These are phyloP conservation scores for Secale cereale DNA, from an alignment of 176 grass and related monocot species.

Conservation along the genomic window DNA sequence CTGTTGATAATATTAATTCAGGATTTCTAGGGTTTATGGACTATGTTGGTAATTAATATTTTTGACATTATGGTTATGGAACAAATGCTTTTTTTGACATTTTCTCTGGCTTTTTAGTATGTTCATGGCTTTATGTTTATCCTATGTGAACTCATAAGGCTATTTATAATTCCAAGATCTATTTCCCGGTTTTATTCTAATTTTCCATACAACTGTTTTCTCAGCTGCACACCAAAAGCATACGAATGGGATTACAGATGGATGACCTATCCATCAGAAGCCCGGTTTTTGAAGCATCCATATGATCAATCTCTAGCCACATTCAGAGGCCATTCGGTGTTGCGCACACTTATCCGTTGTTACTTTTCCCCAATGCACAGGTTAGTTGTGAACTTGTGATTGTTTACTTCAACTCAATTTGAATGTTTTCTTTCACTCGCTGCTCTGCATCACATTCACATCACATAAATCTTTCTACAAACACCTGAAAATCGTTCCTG, in stretches of 20 bases:
- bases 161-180: neutral
- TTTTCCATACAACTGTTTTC: neutral
- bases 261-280: slow-evolving; percentile 61
- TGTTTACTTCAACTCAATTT: neutral
- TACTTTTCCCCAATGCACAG: slow-evolving; percentile 89
- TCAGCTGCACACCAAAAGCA: slow-evolving; percentile 39
- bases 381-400: slow-evolving; percentile 27
- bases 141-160: neutral
- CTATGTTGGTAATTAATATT: neutral
- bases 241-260: slow-evolving; percentile 83
- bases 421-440: neutral
- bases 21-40: neutral
- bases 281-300: slow-evolving; percentile 52
- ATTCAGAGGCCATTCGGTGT: slow-evolving; percentile 86
- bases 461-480: neutral
- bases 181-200: neutral
- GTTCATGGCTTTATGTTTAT: neutral
- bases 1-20: neutral
- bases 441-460: no score
- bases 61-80: neutral
- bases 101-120: neutral
- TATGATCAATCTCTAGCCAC: slow-evolving; percentile 78
- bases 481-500: neutral
- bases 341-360: slow-evolving; percentile 82
- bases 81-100: neutral